phyloP scores from a whole-genome alignment of 345 rosid genomes.

The Bretschneidera sinensis region DNA sequence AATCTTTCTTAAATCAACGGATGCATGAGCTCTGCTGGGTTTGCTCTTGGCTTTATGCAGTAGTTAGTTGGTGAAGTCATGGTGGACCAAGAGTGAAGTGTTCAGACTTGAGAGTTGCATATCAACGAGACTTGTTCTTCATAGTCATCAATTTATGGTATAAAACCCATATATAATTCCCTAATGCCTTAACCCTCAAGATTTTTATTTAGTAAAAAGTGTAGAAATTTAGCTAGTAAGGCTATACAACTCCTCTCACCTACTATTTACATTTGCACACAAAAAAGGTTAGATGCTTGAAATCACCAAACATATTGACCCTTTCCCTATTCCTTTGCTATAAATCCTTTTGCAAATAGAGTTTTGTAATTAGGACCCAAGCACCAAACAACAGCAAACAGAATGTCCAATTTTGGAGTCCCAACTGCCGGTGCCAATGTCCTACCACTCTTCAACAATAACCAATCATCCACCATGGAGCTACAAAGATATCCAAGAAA shows the following conservation, averaged over 20 bases:
- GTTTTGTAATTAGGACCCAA: slow-evolving; percentile 19
- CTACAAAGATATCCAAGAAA: slow-evolving; percentile 31
- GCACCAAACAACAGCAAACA: slow-evolving; percentile 2
- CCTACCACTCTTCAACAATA: slow-evolving; percentile 26
- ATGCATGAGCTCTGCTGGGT: too few species aligned
- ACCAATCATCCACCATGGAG: slow-evolving; percentile 32
- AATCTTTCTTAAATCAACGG: too few species aligned
- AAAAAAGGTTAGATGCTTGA: slow-evolving; percentile 37
- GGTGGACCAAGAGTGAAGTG: too few species aligned
- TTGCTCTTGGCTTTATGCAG: too few species aligned
- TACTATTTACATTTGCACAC: slow-evolving; percentile 26
- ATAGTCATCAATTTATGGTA: too few species aligned
- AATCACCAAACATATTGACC: slow-evolving; percentile 56
- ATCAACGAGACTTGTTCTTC: too few species aligned
- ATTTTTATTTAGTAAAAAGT: too few species aligned
- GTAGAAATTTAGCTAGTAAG: background rate
- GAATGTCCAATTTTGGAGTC: slow-evolving; percentile 29
- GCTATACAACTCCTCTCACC: slow-evolving; percentile 47
- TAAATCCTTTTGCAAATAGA: slow-evolving; percentile 18
- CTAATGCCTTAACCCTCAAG: too few species aligned
- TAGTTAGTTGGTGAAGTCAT: too few species aligned
- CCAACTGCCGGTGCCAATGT: slow-evolving; percentile 16
- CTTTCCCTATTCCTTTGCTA: slow-evolving; percentile 8
- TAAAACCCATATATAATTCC: too few species aligned
- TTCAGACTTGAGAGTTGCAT: too few species aligned